Percentiles rank a stretch among this genome's conserved stretches.
Evolutionary conservation across 1,284 basidiomycete genomes (phyloP).

Genomic region (Malassezia furfur): DNA sequence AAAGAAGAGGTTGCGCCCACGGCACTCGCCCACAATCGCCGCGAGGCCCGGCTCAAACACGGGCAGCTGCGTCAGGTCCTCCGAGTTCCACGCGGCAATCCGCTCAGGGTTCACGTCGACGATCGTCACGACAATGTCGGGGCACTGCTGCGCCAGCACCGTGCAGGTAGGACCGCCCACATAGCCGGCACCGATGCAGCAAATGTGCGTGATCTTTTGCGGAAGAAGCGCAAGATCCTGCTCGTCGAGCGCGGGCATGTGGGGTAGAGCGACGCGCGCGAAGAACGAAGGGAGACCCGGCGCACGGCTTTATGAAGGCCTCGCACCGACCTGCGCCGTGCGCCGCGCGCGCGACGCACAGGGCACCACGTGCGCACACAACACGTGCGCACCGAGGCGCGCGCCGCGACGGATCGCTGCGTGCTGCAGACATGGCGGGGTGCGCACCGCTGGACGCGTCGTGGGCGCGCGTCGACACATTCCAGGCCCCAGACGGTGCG

Average conservation of each 20-base stretch:
- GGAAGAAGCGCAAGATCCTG: neutral
- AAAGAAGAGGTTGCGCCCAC: slow-evolving; percentile 94
- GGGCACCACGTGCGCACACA: neutral
- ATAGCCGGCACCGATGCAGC: slow-evolving; percentile 78
- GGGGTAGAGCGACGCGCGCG: neutral
- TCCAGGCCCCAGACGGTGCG: neutral
- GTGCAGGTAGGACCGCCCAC: slow-evolving; percentile 74
- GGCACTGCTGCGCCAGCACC: slow-evolving; percentile 87
- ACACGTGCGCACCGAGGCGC: neutral
- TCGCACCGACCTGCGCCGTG: no score
- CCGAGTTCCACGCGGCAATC: slow-evolving; percentile 87
- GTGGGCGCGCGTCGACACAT: slow-evolving; percentile 11
- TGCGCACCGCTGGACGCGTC: slow-evolving; percentile 6
- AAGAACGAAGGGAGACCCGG: neutral
- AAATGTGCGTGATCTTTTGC: slow-evolving; percentile 33
- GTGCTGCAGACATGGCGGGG: neutral
- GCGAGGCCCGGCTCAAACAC: slow-evolving; percentile 98
- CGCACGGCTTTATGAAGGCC: neutral
- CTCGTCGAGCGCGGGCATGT: neutral
- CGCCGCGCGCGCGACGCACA: neutral
- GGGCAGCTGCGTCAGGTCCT: slow-evolving; percentile 54
- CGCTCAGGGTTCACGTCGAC: slow-evolving; percentile 92
- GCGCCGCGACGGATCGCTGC: neutral
- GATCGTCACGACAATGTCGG: slow-evolving; percentile 87
- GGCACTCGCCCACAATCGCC: slow-evolving; percentile 75